Evolutionary conservation across 2,329 filamentous ascomycete genomes (phyloP), one percentile per base, ranked within the genome.

Genomic region (Stemphylium lycopersici): DNA sequence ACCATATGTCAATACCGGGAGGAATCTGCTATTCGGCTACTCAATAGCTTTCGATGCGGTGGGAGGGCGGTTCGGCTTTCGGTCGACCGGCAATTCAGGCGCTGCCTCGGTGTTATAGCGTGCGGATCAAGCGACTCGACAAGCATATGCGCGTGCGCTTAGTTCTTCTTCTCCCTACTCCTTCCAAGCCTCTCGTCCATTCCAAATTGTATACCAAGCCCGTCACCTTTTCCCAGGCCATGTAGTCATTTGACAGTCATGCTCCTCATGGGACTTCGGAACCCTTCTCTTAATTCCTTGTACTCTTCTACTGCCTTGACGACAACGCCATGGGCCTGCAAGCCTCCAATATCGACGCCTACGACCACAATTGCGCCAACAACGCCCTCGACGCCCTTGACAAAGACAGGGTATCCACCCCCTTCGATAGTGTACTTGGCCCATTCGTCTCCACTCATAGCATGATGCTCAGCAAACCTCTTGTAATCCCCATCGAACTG

Each of bases 311-410:
- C 79, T 1, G 85, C 85, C 70, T 92, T 88, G 0, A 90, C 83
- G 67, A 93, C 86, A 33, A 92, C 84, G 7, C 85, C 85, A 74
- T 95, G 90, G 73, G 93, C 90, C 77, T 92, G 84, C 65, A 90
- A 81, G 74, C 92, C 88, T 78, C 87, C 88, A 72, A 93, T 73
- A 0, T 50, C 58, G 13, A 48, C 16, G 4, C 90, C 90, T 67
- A 86, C 89, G 1, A 93, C 88, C 15, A 92, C 85, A 20, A 92
- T 85, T 1, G 91, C 87, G 0, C 84, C 90, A 7, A 92, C 86
- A 3, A 91, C 77, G 0, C 90, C 90, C 76, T 93, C 90, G 1
- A 93, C 88, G 0, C 88, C 88, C 48, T 78, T 78, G 6, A 93
- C 90, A 6, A 85, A 81, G 29, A 93, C 83, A 0, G 90, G 90